Conservation (phyloP, 2,329 filamentous ascomycete species). For the Aspergillus uvarum region DNA sequence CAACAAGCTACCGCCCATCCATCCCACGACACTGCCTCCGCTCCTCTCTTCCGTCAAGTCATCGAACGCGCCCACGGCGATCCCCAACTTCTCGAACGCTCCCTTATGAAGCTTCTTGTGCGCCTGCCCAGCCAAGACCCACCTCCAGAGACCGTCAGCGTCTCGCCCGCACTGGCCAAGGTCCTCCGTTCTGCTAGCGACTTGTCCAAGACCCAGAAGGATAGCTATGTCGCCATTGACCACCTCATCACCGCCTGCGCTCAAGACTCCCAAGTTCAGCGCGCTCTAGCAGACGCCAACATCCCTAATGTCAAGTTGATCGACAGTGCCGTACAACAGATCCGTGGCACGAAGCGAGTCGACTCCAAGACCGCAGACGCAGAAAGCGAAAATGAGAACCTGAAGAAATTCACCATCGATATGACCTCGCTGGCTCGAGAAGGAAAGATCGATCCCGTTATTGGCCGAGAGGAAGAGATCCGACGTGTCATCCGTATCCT, state of each 20-base stretch:
- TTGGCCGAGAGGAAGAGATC: conserved; percentile 94
- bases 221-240: conserved; percentile 90
- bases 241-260: conserved; percentile 84
- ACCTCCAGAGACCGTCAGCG: conserved; percentile 81
- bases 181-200: conserved; percentile 83
- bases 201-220: conserved; percentile 94
- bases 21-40: conserved; percentile 60
- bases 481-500: conserved; percentile 87
- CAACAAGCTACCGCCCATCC: conserved; percentile 68
- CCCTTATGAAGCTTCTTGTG: conserved; percentile 88
- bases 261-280: conserved; percentile 74
- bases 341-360: conserved; percentile 87
- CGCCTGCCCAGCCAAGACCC: conserved; percentile 92
- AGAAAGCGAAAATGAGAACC: conserved; percentile 88
- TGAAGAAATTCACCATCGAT: conserved; percentile 98
- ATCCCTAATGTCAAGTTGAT: conserved; percentile 88
- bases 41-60: conserved; percentile 90
- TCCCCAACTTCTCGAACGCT: conserved; percentile 79
- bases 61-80: conserved; percentile 93
- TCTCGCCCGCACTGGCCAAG: conserved; percentile 78
- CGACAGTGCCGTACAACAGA: conserved; percentile 84
- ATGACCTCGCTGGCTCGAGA: conserved; percentile 96
- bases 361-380: conserved; percentile 94
- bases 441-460: conserved; percentile 96
- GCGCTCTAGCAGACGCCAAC: conserved; percentile 77